phyloP scores from a whole-genome alignment of 164 flowering plant genomes.

The Piper betle region DNA sequence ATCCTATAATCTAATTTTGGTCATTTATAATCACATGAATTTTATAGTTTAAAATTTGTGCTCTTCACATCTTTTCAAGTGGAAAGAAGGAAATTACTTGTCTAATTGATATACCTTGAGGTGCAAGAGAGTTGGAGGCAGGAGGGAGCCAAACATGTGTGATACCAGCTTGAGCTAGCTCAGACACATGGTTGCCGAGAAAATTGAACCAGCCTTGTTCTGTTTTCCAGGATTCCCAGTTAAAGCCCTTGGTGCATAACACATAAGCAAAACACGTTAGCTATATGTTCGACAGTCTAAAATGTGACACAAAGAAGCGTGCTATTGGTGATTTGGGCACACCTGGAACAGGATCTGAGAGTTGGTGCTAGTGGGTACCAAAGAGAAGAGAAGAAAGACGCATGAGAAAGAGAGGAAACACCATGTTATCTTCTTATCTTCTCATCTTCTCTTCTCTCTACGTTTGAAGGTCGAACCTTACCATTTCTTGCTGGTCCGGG shows the following conservation, averaged over 20 bases:
- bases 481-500: background rate
- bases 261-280: background rate
- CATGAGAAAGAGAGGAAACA: background rate
- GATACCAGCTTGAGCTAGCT: slow-evolving; percentile 46
- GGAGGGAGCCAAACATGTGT: slow-evolving; percentile 87
- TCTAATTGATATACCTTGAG: slow-evolving; percentile 28
- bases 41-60: too few relatives aligned
- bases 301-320: too few relatives aligned
- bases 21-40: too few relatives aligned
- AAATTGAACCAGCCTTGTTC: slow-evolving; percentile 51
- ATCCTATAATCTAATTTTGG: too few relatives aligned
- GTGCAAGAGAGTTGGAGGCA: slow-evolving; percentile 47
- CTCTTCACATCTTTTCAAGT: too few relatives aligned
- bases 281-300: too few relatives aligned
- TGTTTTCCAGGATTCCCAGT: slow-evolving; percentile 57
- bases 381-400: background rate
- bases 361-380: background rate
- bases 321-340: background rate
- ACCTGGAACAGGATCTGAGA: slow-evolving; percentile 10
- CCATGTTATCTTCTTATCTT: slow-evolving; percentile 2
- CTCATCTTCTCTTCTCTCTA: background rate
- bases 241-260: slow-evolving; percentile 40
- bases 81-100: background rate
- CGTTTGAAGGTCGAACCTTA: background rate
- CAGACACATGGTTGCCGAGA: slow-evolving; percentile 25